phyloP scores from a whole-genome alignment of 495 filamentous ascomycete species.

The Lineolata rhizophorae region DNA sequence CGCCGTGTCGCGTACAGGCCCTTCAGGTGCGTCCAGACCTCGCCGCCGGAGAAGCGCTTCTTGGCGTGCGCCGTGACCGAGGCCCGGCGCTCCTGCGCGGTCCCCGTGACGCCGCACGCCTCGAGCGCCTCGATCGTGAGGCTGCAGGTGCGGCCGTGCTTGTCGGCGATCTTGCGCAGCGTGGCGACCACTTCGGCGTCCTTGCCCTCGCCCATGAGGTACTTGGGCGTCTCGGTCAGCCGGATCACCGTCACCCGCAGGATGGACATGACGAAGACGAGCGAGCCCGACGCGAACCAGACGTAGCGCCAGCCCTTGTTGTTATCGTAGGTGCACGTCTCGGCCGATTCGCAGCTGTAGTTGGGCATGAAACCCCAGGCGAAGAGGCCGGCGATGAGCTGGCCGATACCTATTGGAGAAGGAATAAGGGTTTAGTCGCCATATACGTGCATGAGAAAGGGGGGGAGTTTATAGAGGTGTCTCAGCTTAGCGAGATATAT shows the following conservation, averaged over 20 bases:
- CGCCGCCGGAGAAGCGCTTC: slow-evolving; percentile 22
- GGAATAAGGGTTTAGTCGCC: too few relatives aligned
- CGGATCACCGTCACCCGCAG: slow-evolving; percentile 44
- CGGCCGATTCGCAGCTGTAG: slow-evolving; percentile 12
- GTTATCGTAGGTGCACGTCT: slow-evolving; percentile 10
- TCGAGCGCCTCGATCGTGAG: slow-evolving; percentile 38
- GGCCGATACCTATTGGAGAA: slow-evolving; percentile 9
- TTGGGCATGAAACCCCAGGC: slow-evolving; percentile 20
- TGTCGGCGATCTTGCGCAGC: slow-evolving; percentile 35
- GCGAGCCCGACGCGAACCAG: slow-evolving; percentile 31
- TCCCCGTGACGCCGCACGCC: slow-evolving; percentile 23
- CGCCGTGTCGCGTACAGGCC: slow-evolving; percentile 40
- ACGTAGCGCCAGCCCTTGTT: slow-evolving; percentile 14
- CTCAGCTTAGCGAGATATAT: too few relatives aligned
- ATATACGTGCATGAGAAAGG: too few relatives aligned
- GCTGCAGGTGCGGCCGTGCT: slow-evolving; percentile 37
- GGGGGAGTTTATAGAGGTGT: too few relatives aligned
- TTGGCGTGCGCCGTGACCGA: slow-evolving; percentile 5
- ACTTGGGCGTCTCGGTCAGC: slow-evolving; percentile 52
- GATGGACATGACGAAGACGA: slow-evolving; percentile 44
- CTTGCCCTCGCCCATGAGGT: slow-evolving; percentile 38
- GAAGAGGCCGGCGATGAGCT: slow-evolving; percentile 18
- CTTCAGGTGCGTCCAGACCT: slow-evolving; percentile 26
- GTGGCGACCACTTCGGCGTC: slow-evolving; percentile 38
- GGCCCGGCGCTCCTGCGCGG: slow-evolving; percentile 1